Evolutionary conservation across 257 asterid species (phyloP).

Genomic region (Haberlea rhodopensis): DNA sequence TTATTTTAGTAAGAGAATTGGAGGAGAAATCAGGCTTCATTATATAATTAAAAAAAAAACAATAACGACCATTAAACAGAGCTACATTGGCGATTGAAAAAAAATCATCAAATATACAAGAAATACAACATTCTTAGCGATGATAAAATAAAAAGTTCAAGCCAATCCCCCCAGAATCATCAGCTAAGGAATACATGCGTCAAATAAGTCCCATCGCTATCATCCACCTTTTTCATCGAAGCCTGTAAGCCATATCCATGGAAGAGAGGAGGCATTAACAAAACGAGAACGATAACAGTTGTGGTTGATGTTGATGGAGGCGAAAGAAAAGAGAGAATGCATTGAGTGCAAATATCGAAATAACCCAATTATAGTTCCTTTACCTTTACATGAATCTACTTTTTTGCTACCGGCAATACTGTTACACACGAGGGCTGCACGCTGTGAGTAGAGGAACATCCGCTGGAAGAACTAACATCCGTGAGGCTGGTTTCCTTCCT

Average conservation of each 20-base stretch:
- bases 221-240: background rate
- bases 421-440: constrained; percentile 80
- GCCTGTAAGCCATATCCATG: background rate
- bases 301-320: background rate
- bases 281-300: background rate
- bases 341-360: no score
- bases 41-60: no score
- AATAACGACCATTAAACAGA: background rate
- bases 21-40: background rate
- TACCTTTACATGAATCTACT: constrained; percentile 32
- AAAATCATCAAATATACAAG: background rate
- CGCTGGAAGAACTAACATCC: constrained; percentile 79
- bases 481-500: constrained; percentile 62
- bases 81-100: background rate
- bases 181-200: background rate
- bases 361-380: background rate
- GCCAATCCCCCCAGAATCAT: background rate
- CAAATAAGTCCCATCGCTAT: background rate
- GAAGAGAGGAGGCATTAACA: background rate
- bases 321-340: no score
- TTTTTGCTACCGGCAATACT: constrained; percentile 64
- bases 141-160: background rate
- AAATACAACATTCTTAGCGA: background rate
- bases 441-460: constrained; percentile 80
- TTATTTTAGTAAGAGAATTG: no score